phyloP scores from a whole-genome alignment of 805 yeast species.

The Metschnikowia koreensis region DNA sequence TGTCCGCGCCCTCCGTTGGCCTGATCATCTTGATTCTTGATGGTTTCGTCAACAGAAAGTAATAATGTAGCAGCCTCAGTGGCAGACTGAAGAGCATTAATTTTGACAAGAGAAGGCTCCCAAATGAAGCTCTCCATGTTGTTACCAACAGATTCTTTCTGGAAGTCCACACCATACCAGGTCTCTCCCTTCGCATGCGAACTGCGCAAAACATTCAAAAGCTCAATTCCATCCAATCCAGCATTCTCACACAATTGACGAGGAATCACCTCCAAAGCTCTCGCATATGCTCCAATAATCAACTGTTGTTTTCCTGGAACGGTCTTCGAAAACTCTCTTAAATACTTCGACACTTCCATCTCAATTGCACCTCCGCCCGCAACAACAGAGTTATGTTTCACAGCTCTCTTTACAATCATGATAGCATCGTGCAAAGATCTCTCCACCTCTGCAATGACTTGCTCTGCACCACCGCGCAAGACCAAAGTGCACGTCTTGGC shows the following conservation, averaged over 20 bases:
- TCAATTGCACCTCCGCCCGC: conserved; percentile 99
- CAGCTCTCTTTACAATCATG: conserved; percentile 95
- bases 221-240: conserved; percentile 97
- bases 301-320: conserved; percentile 96
- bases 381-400: conserved; percentile 80
- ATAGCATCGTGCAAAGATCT: conserved; percentile 97
- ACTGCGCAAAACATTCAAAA: conserved; percentile 86
- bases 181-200: conserved; percentile 90
- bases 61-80: conserved; percentile 95
- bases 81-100: conserved; percentile 91
- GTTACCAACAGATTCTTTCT: conserved; percentile 75
- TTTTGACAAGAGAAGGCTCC: conserved; percentile 96
- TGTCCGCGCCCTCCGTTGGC: conserved; percentile 61
- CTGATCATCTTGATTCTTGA: conserved; percentile 66
- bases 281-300: conserved; percentile 87
- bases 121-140: conserved; percentile 86
- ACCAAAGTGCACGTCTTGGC: conserved; percentile 92
- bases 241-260: conserved; percentile 98
- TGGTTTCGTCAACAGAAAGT: conserved; percentile 94
- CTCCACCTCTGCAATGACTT: conserved; percentile 96
- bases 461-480: conserved; percentile 97
- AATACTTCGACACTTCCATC: conserved; percentile 89
- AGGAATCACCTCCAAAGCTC: conserved; percentile 93
- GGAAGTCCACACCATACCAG: conserved; percentile 93
- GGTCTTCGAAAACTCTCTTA: conserved; percentile 81